These are phyloP conservation scores for Mycena rebaudengoi DNA, from an alignment of 768 basidiomycete genomes.

Conservation along the genomic window DNA sequence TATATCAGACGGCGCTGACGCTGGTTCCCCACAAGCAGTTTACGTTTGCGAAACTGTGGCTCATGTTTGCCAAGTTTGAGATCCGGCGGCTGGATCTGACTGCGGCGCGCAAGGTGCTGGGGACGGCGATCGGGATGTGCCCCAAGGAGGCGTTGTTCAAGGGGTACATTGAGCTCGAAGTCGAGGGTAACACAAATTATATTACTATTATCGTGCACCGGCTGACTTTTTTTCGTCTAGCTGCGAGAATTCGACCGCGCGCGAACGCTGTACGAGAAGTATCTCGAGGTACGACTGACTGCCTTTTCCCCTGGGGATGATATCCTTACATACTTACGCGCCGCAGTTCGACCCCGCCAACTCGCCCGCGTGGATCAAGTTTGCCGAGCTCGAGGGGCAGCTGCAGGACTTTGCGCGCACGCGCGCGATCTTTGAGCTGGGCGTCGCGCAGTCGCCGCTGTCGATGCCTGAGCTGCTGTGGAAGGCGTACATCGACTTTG, in stretches of 20 bases:
- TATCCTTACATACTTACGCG: slow-evolving; percentile 5
- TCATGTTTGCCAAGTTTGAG: slow-evolving; percentile 93
- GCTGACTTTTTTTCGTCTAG: slow-evolving; percentile 29
- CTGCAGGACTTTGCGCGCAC: slow-evolving; percentile 89
- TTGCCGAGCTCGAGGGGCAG: slow-evolving; percentile 88
- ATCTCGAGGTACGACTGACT: slow-evolving; percentile 74
- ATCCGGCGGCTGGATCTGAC: slow-evolving; percentile 81
- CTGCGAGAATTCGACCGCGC: slow-evolving; percentile 96
- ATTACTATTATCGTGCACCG: neutral
- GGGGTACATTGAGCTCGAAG: slow-evolving; percentile 93
- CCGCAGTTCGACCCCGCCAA: slow-evolving; percentile 86
- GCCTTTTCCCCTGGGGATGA: neutral
- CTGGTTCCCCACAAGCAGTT: slow-evolving; percentile 97
- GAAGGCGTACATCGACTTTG: slow-evolving; percentile 98
- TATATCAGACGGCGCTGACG: slow-evolving; percentile 89
- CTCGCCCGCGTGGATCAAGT: slow-evolving; percentile 95
- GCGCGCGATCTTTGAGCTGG: slow-evolving; percentile 94
- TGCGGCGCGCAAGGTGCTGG: slow-evolving; percentile 89
- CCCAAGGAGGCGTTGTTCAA: slow-evolving; percentile 97
- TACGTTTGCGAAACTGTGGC: slow-evolving; percentile 97
- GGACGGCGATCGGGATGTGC: slow-evolving; percentile 92
- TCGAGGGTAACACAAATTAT: slow-evolving; percentile 76
- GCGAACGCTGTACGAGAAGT: slow-evolving; percentile 91
- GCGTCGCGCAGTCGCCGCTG: slow-evolving; percentile 80
- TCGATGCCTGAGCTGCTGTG: slow-evolving; percentile 96